Percentiles rank a stretch among this genome's conserved stretches.
These are phyloP conservation scores for Blastomyces gilchristii DNA, from an alignment of 2,329 filamentous ascomycete species.

Conservation along the genomic window DNA sequence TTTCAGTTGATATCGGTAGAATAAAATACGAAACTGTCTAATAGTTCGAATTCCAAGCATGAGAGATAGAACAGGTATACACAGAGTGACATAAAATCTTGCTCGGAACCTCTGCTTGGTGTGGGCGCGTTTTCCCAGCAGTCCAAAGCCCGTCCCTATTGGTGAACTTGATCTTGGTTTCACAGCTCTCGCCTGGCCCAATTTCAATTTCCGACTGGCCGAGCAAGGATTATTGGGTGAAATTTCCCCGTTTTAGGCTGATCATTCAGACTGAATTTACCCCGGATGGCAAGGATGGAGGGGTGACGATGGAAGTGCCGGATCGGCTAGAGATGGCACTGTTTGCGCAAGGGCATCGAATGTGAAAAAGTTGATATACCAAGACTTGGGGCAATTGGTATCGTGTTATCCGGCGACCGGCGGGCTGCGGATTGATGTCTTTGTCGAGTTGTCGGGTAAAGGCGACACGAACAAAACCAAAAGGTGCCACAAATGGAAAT, in stretches of 20 bases:
- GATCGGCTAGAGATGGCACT: background rate
- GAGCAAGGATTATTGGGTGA: background rate
- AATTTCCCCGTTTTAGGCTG: background rate
- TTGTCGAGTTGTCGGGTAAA: background rate
- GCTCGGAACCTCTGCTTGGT: background rate
- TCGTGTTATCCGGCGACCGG: background rate
- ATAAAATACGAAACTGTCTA: background rate
- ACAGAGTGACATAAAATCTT: background rate
- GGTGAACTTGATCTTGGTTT: background rate
- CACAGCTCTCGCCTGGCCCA: background rate
- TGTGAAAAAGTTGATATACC: background rate
- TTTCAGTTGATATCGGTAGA: background rate
- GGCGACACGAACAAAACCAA: background rate
- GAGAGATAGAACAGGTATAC: background rate
- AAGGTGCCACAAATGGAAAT: background rate
- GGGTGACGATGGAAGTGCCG: background rate
- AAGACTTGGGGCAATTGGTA: background rate
- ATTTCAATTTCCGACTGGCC: conserved; percentile 1
- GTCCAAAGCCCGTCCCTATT: background rate
- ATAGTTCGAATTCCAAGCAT: background rate
- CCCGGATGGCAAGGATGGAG: background rate
- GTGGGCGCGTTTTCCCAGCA: background rate
- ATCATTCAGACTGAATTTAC: background rate
- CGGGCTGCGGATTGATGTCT: background rate
- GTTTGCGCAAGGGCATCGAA: background rate